Evolutionary conservation across 2,329 filamentous ascomycete genomes (phyloP).

Genomic region (Colletotrichum acutatum): DNA sequence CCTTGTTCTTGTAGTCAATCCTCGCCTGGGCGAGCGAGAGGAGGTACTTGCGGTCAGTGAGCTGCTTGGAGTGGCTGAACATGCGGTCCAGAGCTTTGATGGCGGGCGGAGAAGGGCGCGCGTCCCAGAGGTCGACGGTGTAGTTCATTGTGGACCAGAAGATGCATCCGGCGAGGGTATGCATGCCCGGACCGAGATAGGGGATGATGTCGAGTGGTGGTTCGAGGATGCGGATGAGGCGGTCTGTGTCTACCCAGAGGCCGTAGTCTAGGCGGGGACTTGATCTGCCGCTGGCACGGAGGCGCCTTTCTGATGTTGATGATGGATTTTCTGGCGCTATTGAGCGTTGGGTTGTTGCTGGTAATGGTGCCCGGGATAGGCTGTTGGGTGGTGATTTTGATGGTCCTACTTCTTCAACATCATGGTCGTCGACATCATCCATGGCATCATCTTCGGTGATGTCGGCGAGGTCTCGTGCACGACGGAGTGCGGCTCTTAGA

Average conservation of each 20-base stretch:
- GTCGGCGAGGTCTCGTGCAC: slow-evolving; percentile 12
- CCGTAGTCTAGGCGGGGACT: slow-evolving; percentile 34
- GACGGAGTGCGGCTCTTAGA: neutral
- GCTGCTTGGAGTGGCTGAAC: neutral
- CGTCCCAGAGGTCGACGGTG: slow-evolving; percentile 30
- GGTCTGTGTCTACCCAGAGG: slow-evolving; percentile 30
- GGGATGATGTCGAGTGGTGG: slow-evolving; percentile 16
- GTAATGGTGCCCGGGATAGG: neutral
- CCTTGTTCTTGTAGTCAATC: slow-evolving; percentile 29
- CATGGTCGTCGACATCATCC: neutral
- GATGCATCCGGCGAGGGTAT: slow-evolving; percentile 30
- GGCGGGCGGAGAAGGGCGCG: neutral
- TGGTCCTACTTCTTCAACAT: neutral
- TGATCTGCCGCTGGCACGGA: neutral
- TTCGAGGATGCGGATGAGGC: slow-evolving; percentile 24
- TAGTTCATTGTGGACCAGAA: slow-evolving; percentile 36
- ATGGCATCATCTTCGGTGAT: neutral
- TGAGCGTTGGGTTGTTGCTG: neutral
- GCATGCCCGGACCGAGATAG: slow-evolving; percentile 18
- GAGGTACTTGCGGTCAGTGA: slow-evolving; percentile 7
- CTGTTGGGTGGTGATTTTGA: neutral
- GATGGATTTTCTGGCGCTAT: neutral
- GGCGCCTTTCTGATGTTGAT: neutral
- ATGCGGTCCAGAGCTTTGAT: slow-evolving; percentile 13
- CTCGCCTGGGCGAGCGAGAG: slow-evolving; percentile 21